Conservation (phyloP, 2,329 filamentous ascomycete species). For the Acephala macrosclerotiorum region DNA sequence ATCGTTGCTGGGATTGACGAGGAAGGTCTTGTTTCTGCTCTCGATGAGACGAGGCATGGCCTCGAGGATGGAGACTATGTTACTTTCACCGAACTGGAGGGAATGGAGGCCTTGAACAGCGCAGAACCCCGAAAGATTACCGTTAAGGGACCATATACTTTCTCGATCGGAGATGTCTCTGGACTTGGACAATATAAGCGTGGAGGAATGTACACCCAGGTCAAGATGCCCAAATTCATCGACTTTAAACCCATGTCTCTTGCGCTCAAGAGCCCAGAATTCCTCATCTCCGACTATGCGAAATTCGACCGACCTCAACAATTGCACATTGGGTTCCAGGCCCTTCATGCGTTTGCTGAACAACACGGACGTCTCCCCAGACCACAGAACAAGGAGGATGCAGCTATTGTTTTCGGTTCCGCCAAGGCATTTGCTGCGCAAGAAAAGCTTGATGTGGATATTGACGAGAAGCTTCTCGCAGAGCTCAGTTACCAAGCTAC, state of each 20-base stretch:
- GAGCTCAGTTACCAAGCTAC: slow-evolving; percentile 94
- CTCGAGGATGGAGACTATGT: slow-evolving; percentile 97
- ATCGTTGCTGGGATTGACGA: slow-evolving; percentile 92
- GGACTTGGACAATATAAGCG: slow-evolving; percentile 85
- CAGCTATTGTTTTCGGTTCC: slow-evolving; percentile 76
- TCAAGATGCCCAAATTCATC: slow-evolving; percentile 97
- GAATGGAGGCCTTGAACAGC: slow-evolving; percentile 88
- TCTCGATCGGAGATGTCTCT: slow-evolving; percentile 94
- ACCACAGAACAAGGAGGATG: slow-evolving; percentile 86
- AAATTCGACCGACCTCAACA: slow-evolving; percentile 96
- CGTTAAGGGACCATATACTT: slow-evolving; percentile 96
- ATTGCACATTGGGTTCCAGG: slow-evolving; percentile 91
- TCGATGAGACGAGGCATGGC: slow-evolving; percentile 94
- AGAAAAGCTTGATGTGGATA: slow-evolving; percentile 79
- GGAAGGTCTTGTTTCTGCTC: slow-evolving; percentile 87
- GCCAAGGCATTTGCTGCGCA: slow-evolving; percentile 77
- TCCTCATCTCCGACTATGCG: slow-evolving; percentile 92
- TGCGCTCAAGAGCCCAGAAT: slow-evolving; percentile 85
- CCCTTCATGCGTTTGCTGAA: slow-evolving; percentile 85
- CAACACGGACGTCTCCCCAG: slow-evolving; percentile 78
- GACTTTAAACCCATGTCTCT: slow-evolving; percentile 84
- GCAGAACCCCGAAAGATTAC: slow-evolving; percentile 87
- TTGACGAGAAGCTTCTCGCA: slow-evolving; percentile 90
- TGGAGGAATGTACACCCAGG: slow-evolving; percentile 90
- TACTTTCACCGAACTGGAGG: slow-evolving; percentile 91